Conservation (phyloP, 1,284 basidiomycete species). For the Cryptococcus sp. region DNA sequence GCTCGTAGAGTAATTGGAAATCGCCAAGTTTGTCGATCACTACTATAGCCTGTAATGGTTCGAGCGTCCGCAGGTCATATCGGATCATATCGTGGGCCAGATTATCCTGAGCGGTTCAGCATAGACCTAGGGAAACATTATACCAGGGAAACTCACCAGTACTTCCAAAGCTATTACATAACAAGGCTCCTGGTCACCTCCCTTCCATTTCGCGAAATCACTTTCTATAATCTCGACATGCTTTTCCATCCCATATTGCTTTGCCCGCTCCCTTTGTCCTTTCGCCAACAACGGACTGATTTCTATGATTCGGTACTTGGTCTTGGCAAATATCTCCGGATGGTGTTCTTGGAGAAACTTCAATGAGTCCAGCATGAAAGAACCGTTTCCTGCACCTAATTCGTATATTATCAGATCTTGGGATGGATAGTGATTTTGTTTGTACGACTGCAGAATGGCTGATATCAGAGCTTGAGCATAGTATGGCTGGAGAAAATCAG, state of each 20-base stretch:
- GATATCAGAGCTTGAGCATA: conserved; percentile 87
- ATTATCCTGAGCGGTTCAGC: conserved; percentile 65
- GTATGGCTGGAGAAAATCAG: conserved; percentile 62
- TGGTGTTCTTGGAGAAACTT: conserved; percentile 71
- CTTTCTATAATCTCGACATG: conserved; percentile 70
- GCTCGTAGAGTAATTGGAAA: conserved; percentile 78
- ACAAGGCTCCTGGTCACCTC: conserved; percentile 72
- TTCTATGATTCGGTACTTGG: conserved; percentile 81
- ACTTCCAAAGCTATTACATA: conserved; percentile 95
- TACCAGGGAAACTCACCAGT: conserved; percentile 57
- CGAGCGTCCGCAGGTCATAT: conserved; percentile 70
- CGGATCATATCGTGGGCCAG: conserved; percentile 94
- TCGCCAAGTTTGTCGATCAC: conserved; percentile 77
- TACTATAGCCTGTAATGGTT: conserved; percentile 80
- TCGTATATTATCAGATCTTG: conserved; percentile 95
- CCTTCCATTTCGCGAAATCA: conserved; percentile 83
- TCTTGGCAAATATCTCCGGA: conserved; percentile 87
- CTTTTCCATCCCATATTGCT: conserved; percentile 53
- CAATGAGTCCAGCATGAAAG: conserved; percentile 82
- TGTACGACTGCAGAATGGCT: conserved; percentile 84
- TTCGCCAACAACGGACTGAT: conserved; percentile 75
- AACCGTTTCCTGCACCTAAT: conserved; percentile 95
- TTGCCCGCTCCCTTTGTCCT: conserved; percentile 63
- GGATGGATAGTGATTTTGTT: conserved; percentile 90
- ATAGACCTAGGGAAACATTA: background rate